Evolutionary conservation across 2,329 filamentous ascomycete species (phyloP).

Genomic region (Cladosporium sp.): DNA sequence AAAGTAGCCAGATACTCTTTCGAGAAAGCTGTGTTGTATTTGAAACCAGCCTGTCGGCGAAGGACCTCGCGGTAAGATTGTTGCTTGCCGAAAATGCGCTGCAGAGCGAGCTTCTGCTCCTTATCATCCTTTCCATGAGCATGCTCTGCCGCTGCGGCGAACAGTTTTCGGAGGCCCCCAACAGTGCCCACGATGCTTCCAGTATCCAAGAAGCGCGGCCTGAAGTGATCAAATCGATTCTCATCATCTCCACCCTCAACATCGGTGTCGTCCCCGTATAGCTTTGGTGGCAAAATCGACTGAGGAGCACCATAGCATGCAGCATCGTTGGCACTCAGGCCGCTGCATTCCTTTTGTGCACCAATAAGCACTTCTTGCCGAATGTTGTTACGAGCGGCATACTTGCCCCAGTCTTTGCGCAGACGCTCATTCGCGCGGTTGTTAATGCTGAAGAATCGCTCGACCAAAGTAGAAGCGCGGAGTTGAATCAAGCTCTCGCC

Average conservation of each 20-base stretch:
- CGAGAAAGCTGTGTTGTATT: not conserved
- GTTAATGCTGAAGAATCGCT: constrained; percentile 8
- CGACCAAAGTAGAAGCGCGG: constrained; percentile 7
- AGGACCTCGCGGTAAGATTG: constrained; percentile 10
- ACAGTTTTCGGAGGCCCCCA: constrained; percentile 4
- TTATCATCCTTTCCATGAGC: constrained; percentile 16
- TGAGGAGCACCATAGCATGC: constrained; percentile 7
- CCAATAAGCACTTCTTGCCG: constrained; percentile 2
- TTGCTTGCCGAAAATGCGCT: constrained; percentile 19
- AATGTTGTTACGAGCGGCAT: constrained; percentile 6
- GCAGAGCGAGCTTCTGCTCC: constrained; percentile 24
- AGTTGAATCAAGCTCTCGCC: constrained; percentile 9
- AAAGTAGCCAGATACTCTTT: not conserved
- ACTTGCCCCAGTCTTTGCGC: constrained; percentile 6
- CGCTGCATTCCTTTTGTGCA: constrained; percentile 8
- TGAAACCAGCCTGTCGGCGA: constrained; percentile 2
- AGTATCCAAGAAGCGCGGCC: constrained; percentile 35
- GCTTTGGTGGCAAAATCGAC: not conserved
- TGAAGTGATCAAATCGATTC: constrained; percentile 9
- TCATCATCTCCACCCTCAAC: constrained; percentile 11
- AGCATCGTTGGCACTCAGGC: constrained; percentile 9
- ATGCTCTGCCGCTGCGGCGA: constrained; percentile 9
- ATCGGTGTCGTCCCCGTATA: constrained; percentile 8
- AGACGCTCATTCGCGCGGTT: constrained; percentile 5
- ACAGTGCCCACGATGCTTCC: constrained; percentile 15